phyloP scores from a whole-genome alignment of 768 basidiomycete genomes.

The Stropharia rugosoannulata region DNA sequence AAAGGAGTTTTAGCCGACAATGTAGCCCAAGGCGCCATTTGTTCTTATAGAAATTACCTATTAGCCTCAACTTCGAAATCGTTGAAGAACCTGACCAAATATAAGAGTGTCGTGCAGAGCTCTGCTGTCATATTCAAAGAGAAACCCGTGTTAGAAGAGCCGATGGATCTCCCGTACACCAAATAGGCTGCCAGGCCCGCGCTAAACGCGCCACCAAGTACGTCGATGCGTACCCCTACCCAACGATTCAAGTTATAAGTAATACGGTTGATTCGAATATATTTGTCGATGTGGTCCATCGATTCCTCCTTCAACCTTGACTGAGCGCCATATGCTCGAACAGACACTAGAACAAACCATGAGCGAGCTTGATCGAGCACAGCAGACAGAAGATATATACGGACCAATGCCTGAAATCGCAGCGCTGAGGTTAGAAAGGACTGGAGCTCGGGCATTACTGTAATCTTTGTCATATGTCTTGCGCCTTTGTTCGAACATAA shows the following conservation, averaged over 20 bases:
- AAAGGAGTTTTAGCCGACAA: background rate
- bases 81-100: conserved; percentile 41
- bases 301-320: conserved; percentile 43
- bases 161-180: conserved; percentile 31
- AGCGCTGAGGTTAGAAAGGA: conserved; percentile 43
- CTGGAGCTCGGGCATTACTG: conserved; percentile 27
- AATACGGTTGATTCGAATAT: conserved; percentile 39
- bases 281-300: conserved; percentile 51
- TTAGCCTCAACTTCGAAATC: conserved; percentile 43
- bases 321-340: conserved; percentile 67
- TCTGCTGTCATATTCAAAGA: conserved; percentile 61
- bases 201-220: conserved; percentile 55
- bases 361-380: background rate
- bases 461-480: background rate
- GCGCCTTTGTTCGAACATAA: no score
- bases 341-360: conserved; percentile 34
- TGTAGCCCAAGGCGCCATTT: background rate
- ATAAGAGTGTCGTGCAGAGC: conserved; percentile 56
- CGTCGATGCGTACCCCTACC: conserved; percentile 51
- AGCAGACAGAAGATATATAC: conserved; percentile 1
- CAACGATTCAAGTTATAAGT: conserved; percentile 53
- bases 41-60: conserved; percentile 25
- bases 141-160: conserved; percentile 48
- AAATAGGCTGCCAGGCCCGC: conserved; percentile 54
- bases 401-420: conserved; percentile 54